Base-by-base conservation (phyloP, 768 basidiomycete species). In the Kwoniella botswanensis region DNA sequence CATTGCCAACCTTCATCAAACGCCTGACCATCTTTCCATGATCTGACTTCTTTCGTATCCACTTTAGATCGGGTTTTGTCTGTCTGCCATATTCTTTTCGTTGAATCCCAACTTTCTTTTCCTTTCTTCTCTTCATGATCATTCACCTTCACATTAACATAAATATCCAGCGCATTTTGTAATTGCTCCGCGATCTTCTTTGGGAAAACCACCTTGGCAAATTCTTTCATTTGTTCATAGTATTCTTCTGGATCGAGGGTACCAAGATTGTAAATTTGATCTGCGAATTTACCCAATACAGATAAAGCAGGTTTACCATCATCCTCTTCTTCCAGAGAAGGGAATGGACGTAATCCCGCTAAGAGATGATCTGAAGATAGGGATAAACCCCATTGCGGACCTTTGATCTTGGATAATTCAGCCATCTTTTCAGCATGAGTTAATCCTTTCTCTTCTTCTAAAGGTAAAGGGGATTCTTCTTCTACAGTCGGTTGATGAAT, bases 11-110 rank as follows among this genome's bases (percentile, higher is more conserved):
- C 81, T 54, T 83, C 79, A 10, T 63, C 60, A 65, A 22, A 59
- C 67, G 71, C 74, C 42, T 52, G 55, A 1, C 76, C 78, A 41
- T 75, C 71, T 65, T 65, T 78, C 81, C 81, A 83, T 15, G 46
- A 71, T 22, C 22, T 53, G 9, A 81, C 72, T 22, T 73, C 75
- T 22, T 52, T 58, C 13, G 55, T 59, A 9, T 71, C 65, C 22
- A 58, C 62, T 13, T 70, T 54, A 1, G 54, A 26, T 4, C 61
- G 29, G 61, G 77, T 71, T 61, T 76, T 80, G 54, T 78, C 82
- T 60, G 81, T 81, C 75, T 81, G 79, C 80, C 80, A 83, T 6
- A 83, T 65, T n/a, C 53, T 73, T 67, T 77, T 77, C 18, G 56
- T 58, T 22, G 11, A 24, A 74, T 74, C 76, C 78, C 76, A 77